phyloP scores from a whole-genome alignment of 352 stramenopile species.

The Elongisporangium anandrum region DNA sequence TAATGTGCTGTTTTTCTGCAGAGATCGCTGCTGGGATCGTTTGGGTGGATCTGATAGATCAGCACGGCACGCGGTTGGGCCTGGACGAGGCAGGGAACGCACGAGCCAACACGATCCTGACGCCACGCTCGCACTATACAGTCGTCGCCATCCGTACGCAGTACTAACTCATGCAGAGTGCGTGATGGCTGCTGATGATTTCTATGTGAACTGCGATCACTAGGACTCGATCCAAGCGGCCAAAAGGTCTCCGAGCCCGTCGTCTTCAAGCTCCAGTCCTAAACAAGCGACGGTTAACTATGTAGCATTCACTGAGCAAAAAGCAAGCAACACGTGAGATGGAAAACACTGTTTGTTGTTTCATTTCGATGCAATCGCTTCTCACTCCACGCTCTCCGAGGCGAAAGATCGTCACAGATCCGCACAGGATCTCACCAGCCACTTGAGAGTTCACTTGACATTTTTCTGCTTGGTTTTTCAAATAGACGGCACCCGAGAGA shows the following conservation, averaged over 20 bases:
- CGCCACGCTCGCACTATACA: slow-evolving; percentile 37
- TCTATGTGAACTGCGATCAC: too few relatives aligned
- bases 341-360: neutral
- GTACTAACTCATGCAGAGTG: too few relatives aligned
- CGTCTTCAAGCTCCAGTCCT: slow-evolving; percentile 13
- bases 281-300: neutral
- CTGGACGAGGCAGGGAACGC: slow-evolving; percentile 36
- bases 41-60: slow-evolving; percentile 50
- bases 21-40: slow-evolving; percentile 34
- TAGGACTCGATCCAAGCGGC: neutral
- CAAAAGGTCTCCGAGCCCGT: neutral
- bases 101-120: slow-evolving; percentile 37
- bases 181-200: too few relatives aligned
- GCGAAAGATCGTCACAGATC: too few relatives aligned
- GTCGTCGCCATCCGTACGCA: slow-evolving; percentile 52
- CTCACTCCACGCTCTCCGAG: neutral
- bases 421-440: too few relatives aligned
- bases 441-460: neutral
- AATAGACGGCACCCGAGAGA: slow-evolving; percentile 3
- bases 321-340: neutral
- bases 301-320: too few relatives aligned
- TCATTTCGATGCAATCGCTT: neutral
- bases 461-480: slow-evolving; percentile 1
- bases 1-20: slow-evolving; percentile 11
- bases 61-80: slow-evolving; percentile 33